Percentiles rank a stretch among this genome's conserved stretches.
Conservation (phyloP, 2,329 filamentous ascomycete species). For the Xylariales sp. region DNA sequence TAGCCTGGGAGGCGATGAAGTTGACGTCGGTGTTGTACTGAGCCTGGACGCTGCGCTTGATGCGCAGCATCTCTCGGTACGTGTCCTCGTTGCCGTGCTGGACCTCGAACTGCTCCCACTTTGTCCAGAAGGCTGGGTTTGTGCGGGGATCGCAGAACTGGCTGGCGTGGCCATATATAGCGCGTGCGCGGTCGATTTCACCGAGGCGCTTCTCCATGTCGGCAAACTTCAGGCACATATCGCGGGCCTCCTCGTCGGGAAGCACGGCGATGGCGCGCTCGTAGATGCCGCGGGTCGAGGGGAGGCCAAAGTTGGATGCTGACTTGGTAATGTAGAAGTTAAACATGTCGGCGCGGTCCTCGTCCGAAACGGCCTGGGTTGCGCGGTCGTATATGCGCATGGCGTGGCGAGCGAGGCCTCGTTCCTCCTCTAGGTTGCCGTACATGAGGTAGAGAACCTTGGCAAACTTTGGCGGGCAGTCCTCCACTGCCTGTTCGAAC, state of each 20-base stretch:
- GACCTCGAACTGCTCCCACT: conserved; percentile 97
- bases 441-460: conserved; percentile 98
- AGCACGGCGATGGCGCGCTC: conserved; percentile 92
- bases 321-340: conserved; percentile 99
- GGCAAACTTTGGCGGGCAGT: conserved; percentile 90
- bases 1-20: conserved; percentile 93
- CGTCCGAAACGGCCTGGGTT: conserved; percentile 88
- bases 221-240: conserved; percentile 98
- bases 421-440: conserved; percentile 91
- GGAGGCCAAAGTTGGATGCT: conserved; percentile 93
- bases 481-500: conserved; percentile 95
- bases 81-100: conserved; percentile 99
- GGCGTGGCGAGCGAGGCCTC: conserved; percentile 88
- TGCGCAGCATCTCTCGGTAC: conserved; percentile 97
- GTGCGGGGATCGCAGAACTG: conserved; percentile 97
- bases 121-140: conserved; percentile 86
- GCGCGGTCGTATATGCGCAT: conserved; percentile 99
- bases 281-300: conserved; percentile 92
- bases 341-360: conserved; percentile 96
- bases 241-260: conserved; percentile 86
- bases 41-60: conserved; percentile 95
- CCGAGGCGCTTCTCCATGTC: conserved; percentile 91
- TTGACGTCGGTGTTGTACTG: conserved; percentile 99
- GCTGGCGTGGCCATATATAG: conserved; percentile 93
- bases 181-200: conserved; percentile 89